Conservation (phyloP, 177 flowering plant genomes). For the Vitis hybrid region DNA sequence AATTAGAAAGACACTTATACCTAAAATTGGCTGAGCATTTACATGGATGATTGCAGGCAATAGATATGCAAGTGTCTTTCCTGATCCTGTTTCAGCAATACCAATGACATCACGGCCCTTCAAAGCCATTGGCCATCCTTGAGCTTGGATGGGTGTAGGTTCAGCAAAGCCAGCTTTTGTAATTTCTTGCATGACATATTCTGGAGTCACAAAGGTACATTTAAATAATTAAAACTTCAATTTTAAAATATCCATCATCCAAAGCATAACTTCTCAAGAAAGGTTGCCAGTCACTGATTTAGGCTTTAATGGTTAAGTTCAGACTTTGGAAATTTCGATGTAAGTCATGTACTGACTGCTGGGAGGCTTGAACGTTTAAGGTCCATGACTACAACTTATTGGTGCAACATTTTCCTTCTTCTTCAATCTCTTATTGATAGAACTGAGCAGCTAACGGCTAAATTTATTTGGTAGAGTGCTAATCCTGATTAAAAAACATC, state of each 20-base stretch:
- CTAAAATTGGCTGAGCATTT: conserved; percentile 95
- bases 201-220: conserved; percentile 36
- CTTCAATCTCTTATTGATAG: too few relatives aligned
- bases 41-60: conserved; percentile 99
- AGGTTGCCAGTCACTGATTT: too few relatives aligned
- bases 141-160: conserved; percentile 98
- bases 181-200: conserved; percentile 93
- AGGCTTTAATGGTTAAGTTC: too few relatives aligned
- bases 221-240: not conserved
- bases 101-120: conserved; percentile 99
- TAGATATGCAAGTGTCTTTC: conserved; percentile 95
- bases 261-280: not conserved
- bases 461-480: too few relatives aligned
- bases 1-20: conserved; percentile 28
- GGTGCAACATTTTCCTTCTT: too few relatives aligned
- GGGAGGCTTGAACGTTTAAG: too few relatives aligned
- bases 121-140: conserved; percentile 99
- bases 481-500: too few relatives aligned
- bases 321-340: too few relatives aligned
- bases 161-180: conserved; percentile 92
- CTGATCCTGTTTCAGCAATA: conserved; percentile 99
- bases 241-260: not conserved
- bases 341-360: too few relatives aligned
- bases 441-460: too few relatives aligned
- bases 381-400: too few relatives aligned